Conservation (phyloP, 176 grass and related monocot species). For the Elymus sibiricus region DNA sequence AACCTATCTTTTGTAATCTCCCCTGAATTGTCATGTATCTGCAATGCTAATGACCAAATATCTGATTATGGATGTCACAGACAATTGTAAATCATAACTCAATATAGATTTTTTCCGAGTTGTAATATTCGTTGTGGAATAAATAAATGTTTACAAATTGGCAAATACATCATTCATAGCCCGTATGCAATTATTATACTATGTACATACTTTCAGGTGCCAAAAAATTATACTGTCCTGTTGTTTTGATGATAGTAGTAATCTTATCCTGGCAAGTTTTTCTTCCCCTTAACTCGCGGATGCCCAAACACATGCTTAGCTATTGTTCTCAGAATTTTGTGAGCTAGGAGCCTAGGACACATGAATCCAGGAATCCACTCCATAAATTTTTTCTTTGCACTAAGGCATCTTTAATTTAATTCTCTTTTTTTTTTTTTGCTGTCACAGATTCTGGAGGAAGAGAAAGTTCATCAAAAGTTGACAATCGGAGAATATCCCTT, state of each 20-base stretch:
- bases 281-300: background rate
- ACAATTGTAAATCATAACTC: background rate
- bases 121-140: background rate
- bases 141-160: background rate
- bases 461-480: slow-evolving; percentile 82
- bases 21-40: slow-evolving; percentile 2
- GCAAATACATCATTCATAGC: background rate
- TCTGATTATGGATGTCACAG: background rate
- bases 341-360: background rate
- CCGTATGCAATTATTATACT: background rate
- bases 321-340: background rate
- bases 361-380: background rate
- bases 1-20: background rate
- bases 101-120: background rate
- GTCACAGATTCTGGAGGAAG: slow-evolving; percentile 83
- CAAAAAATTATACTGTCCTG: background rate
- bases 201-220: background rate
- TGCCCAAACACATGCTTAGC: background rate
- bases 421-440: slow-evolving; percentile 4
- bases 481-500: slow-evolving; percentile 85
- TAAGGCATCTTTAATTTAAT: background rate
- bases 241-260: background rate
- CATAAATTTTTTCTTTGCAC: background rate
- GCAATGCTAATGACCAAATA: background rate
- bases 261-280: background rate